These are phyloP conservation scores for Cytospora schulzeri DNA, from an alignment of 2,329 filamentous ascomycete species.

Conservation along the genomic window DNA sequence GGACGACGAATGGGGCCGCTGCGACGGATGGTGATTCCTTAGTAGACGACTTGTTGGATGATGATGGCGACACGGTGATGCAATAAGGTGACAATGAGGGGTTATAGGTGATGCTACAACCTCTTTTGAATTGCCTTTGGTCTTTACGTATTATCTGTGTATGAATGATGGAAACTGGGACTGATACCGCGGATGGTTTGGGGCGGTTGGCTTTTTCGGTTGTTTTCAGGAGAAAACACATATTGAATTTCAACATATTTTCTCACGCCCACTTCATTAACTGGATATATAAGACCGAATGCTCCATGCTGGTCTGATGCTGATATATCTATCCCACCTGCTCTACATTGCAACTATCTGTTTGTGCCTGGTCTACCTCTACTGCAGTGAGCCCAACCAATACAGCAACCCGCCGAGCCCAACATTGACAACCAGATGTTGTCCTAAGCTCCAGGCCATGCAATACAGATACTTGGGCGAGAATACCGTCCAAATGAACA, in stretches of 20 bases:
- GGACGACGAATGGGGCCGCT: slow-evolving; percentile 26
- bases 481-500: slow-evolving; percentile 99
- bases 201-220: slow-evolving; percentile 1
- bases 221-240: slow-evolving; percentile 16
- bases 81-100: slow-evolving; percentile 28
- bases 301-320: not conserved
- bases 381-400: slow-evolving; percentile 46
- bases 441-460: slow-evolving; percentile 82
- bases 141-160: not conserved
- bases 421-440: slow-evolving; percentile 76
- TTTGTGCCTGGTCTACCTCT: slow-evolving; percentile 29
- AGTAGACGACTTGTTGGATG: slow-evolving; percentile 44
- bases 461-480: slow-evolving; percentile 94
- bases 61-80: slow-evolving; percentile 34
- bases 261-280: not conserved
- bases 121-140: slow-evolving; percentile 5
- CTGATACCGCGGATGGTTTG: slow-evolving; percentile 1
- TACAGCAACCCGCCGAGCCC: slow-evolving; percentile 61
- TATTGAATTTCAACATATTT: slow-evolving; percentile 18
- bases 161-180: slow-evolving; percentile 6
- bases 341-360: not conserved
- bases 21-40: slow-evolving; percentile 36
- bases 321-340: not conserved
- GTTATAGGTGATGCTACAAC: slow-evolving; percentile 25
- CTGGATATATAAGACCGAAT: not conserved